These are phyloP conservation scores for Zelonia costaricensis DNA, from an alignment of 208 protist genomes.

Conservation along the genomic window DNA sequence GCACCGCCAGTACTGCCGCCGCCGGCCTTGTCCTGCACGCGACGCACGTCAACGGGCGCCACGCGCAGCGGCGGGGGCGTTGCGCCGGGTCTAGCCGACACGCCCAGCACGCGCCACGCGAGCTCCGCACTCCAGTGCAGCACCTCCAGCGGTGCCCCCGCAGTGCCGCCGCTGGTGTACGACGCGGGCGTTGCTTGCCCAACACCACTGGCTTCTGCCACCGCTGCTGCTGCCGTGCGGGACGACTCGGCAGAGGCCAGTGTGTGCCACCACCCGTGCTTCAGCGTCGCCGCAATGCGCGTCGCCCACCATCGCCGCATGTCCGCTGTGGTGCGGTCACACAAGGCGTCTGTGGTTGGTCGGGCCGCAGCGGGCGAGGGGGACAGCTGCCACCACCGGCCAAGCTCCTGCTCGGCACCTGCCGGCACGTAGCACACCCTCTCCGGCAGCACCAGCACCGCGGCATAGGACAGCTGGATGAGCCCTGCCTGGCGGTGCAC, in stretches of 20 bases:
- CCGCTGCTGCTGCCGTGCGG: too few relatives aligned
- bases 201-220: too few relatives aligned
- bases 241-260: neutral
- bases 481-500: neutral
- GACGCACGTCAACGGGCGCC: neutral
- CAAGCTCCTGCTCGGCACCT: neutral
- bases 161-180: too few relatives aligned
- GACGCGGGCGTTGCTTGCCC: too few relatives aligned
- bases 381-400: slow-evolving; percentile 2
- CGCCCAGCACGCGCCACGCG: neutral
- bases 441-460: slow-evolving; percentile 14
- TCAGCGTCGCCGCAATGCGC: neutral
- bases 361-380: neutral
- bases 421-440: slow-evolving; percentile 5
- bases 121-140: slow-evolving; percentile 19
- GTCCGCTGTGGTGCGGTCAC: too few relatives aligned
- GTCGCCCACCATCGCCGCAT: slow-evolving; percentile 5
- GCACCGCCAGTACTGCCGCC: neutral
- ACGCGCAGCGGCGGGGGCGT: neutral
- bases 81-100: too few relatives aligned
- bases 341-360: too few relatives aligned
- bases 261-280: neutral
- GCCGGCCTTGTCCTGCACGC: neutral
- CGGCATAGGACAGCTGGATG: slow-evolving; percentile 6
- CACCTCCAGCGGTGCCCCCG: too few relatives aligned